Evolutionary conservation across 148 eudicot species (phyloP).

Genomic region (Chenopodium album): DNA sequence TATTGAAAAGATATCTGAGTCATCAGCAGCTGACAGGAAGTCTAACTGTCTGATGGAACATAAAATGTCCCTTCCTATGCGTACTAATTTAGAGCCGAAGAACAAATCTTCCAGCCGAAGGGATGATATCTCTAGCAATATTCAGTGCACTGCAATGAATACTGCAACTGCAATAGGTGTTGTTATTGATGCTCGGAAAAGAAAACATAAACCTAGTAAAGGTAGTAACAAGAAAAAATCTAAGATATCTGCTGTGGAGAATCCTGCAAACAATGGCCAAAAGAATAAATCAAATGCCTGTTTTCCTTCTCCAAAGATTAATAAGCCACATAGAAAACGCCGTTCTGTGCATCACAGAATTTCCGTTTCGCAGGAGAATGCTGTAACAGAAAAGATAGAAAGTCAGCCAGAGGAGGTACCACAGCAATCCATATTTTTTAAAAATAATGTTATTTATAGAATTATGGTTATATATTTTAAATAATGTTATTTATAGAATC

Average conservation of each 20-base stretch:
- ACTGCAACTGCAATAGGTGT: slow-evolving; percentile 31
- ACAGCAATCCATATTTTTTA: slow-evolving; percentile 14
- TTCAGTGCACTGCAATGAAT: slow-evolving; percentile 24
- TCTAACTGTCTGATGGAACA: slow-evolving; percentile 28
- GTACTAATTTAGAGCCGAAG: slow-evolving; percentile 34
- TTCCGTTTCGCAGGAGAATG: slow-evolving; percentile 39
- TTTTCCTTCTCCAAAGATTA: slow-evolving; percentile 26
- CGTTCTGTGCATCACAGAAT: slow-evolving; percentile 38
- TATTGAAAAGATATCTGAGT: slow-evolving; percentile 30
- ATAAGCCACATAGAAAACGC: slow-evolving; percentile 44
- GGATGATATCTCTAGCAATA: slow-evolving; percentile 28
- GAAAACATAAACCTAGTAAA: slow-evolving; percentile 41
- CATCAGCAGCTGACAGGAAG: slow-evolving; percentile 37
- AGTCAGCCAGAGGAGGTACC: slow-evolving; percentile 53
- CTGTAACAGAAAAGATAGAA: slow-evolving; percentile 33
- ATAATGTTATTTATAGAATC: slow-evolving; percentile 3
- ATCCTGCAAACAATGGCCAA: slow-evolving; percentile 25
- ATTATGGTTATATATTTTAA: not conserved
- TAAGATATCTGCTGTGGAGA: slow-evolving; percentile 38
- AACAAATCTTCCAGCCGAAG: slow-evolving; percentile 40
- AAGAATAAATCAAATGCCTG: slow-evolving; percentile 37
- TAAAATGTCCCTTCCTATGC: slow-evolving; percentile 29
- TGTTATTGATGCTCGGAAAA: slow-evolving; percentile 44
- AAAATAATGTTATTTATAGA: slow-evolving; percentile 6
- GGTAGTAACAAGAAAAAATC: slow-evolving; percentile 41